Evolutionary conservation across 208 protist species (phyloP).

Genomic region (Acanthamoeba rhysodes): DNA sequence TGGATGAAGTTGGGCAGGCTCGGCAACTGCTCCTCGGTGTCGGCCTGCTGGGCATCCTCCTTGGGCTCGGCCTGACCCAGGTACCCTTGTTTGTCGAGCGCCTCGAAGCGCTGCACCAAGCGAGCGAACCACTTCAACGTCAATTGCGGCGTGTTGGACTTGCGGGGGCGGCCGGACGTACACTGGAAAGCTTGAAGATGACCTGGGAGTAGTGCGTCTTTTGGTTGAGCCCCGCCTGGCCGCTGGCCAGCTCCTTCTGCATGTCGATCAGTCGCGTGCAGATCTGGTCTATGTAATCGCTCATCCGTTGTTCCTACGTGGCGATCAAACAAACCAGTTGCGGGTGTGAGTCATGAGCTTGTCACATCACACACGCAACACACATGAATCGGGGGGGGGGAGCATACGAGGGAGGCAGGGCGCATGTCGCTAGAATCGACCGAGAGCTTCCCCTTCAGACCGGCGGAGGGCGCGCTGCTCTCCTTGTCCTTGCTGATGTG

Average conservation of each 20-base stretch:
- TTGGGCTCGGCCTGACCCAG: background rate
- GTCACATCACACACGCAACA: background rate
- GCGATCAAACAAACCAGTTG: background rate
- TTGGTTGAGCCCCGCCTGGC: background rate
- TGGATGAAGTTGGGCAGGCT: constrained; percentile 27
- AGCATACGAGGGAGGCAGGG: background rate
- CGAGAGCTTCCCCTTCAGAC: background rate
- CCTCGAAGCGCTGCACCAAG: constrained; percentile 27
- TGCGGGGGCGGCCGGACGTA: background rate
- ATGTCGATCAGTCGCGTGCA: constrained; percentile 33
- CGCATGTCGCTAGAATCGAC: background rate
- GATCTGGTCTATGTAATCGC: constrained; percentile 18
- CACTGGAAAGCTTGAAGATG: constrained; percentile 34
- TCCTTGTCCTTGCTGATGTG: constrained; percentile 54
- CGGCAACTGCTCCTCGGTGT: background rate
- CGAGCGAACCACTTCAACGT: background rate
- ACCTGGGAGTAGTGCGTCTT: constrained; percentile 8
- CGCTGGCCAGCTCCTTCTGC: constrained; percentile 35
- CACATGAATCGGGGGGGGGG: background rate
- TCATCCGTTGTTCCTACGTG: constrained; percentile 34
- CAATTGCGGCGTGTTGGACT: background rate
- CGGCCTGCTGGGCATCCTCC: background rate
- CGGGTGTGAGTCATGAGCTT: background rate
- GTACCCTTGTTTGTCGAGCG: background rate
- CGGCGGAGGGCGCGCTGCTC: background rate